These are phyloP conservation scores for Apiospora marii DNA, from an alignment of 2,329 filamentous ascomycete genomes.

Conservation along the genomic window DNA sequence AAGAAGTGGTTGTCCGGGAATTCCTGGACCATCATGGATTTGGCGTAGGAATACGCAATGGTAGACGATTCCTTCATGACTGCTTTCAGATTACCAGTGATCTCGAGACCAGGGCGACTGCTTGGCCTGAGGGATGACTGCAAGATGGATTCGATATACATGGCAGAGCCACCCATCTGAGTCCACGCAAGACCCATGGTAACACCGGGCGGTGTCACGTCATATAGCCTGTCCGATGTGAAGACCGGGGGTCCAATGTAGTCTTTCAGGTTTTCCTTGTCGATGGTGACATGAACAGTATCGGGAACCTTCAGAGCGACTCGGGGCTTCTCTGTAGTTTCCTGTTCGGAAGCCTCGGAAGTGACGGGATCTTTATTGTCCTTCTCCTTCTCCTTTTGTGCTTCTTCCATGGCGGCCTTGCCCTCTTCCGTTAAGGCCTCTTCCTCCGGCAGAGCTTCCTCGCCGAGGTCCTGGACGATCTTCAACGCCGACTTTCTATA, in stretches of 20 bases:
- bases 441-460: slow-evolving; percentile 81
- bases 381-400: slow-evolving; percentile 69
- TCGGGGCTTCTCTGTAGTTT: slow-evolving; percentile 75
- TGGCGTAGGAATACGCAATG: slow-evolving; percentile 96
- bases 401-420: slow-evolving; percentile 77
- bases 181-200: slow-evolving; percentile 99
- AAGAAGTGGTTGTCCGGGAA: slow-evolving; percentile 96
- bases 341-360: slow-evolving; percentile 59
- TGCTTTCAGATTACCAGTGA: slow-evolving; percentile 91
- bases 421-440: slow-evolving; percentile 86
- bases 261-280: slow-evolving; percentile 90
- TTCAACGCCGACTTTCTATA: slow-evolving; percentile 97
- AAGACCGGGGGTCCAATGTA: slow-evolving; percentile 97
- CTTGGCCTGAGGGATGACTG: slow-evolving; percentile 79
- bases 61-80: slow-evolving; percentile 98
- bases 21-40: slow-evolving; percentile 82
- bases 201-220: slow-evolving; percentile 90
- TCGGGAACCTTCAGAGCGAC: slow-evolving; percentile 85
- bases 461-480: slow-evolving; percentile 93
- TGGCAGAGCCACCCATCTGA: slow-evolving; percentile 91
- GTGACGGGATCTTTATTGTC: slow-evolving; percentile 43
- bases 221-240: slow-evolving; percentile 94
- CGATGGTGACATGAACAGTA: slow-evolving; percentile 83
- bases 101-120: slow-evolving; percentile 82
- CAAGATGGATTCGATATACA: slow-evolving; percentile 97